Evolutionary conservation across 208 protist species (phyloP).

Genomic region (Trypanosoma brucei): DNA sequence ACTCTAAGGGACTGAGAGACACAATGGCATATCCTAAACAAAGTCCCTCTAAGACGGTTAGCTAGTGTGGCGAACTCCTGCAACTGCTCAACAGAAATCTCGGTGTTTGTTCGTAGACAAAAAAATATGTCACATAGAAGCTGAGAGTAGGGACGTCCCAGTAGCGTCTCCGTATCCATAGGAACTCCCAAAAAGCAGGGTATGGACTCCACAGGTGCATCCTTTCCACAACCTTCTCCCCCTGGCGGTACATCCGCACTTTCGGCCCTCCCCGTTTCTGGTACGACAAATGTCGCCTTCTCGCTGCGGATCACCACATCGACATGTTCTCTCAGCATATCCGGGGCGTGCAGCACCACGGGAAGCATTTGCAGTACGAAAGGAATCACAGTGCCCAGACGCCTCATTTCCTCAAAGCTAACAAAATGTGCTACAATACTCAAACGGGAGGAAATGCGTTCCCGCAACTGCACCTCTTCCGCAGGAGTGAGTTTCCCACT

Average conservation of each 20-base stretch:
- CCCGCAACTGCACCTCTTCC: slow-evolving; percentile 49
- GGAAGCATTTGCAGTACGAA: slow-evolving; percentile 31
- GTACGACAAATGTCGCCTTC: slow-evolving; percentile 1
- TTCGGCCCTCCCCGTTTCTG: background rate
- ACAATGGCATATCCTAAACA: slow-evolving; percentile 13
- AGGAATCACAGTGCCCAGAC: slow-evolving; percentile 35
- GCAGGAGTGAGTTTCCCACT: slow-evolving; percentile 27
- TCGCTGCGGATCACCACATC: slow-evolving; percentile 26
- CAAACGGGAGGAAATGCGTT: slow-evolving; percentile 49
- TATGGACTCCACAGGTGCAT: too few species aligned
- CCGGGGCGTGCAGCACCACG: slow-evolving; percentile 26
- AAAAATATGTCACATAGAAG: slow-evolving; percentile 25
- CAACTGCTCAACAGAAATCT: slow-evolving; percentile 31
- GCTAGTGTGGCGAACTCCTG: slow-evolving; percentile 32
- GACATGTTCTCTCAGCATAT: slow-evolving; percentile 40
- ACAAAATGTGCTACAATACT: slow-evolving; percentile 53
- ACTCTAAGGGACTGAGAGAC: slow-evolving; percentile 15
- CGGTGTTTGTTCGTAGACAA: slow-evolving; percentile 10
- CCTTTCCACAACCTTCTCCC: too few species aligned
- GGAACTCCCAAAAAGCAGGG: too few species aligned
- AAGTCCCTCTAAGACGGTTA: slow-evolving; percentile 17
- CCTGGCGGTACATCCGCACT: background rate
- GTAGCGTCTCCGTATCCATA: background rate
- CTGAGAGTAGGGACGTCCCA: slow-evolving; percentile 4
- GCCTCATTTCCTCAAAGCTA: slow-evolving; percentile 29